Percentiles rank a stretch among this genome's conserved stretches.
Evolutionary conservation across 1,284 basidiomycete genomes (phyloP).

Genomic region (Apiotrichum veenhuisii): DNA sequence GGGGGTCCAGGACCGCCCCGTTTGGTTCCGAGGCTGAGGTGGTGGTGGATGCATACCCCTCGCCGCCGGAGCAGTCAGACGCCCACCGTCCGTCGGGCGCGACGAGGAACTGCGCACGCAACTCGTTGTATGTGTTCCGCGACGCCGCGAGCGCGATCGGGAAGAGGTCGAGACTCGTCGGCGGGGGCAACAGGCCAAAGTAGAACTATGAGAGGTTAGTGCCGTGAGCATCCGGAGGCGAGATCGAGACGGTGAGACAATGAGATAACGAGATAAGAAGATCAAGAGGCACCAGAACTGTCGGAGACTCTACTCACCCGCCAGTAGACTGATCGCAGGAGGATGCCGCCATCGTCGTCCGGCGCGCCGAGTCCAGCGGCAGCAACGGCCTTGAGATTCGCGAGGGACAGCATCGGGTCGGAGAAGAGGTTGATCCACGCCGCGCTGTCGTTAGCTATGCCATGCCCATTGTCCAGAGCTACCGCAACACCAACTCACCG

Average conservation of each 20-base stretch:
- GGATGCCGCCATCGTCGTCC: conserved; percentile 33
- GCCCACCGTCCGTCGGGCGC: conserved; percentile 54
- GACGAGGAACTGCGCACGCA: conserved; percentile 47
- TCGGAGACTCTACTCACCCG: too few species aligned
- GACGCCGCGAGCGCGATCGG: conserved; percentile 25
- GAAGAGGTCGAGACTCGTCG: conserved; percentile 39
- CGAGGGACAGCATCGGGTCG: conserved; percentile 46
- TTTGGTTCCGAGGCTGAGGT: neutral
- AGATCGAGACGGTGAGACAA: too few species aligned
- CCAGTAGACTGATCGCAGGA: conserved; percentile 49
- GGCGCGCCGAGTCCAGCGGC: conserved; percentile 36
- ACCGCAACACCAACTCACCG: neutral
- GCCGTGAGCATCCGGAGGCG: neutral
- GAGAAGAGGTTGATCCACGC: conserved; percentile 40
- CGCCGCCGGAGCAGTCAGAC: conserved; percentile 45
- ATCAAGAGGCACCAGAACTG: too few species aligned
- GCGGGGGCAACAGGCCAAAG: conserved; percentile 45
- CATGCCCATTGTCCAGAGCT: too few species aligned
- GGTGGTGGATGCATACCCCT: conserved; percentile 19
- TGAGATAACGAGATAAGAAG: too few species aligned
- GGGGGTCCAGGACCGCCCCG: conserved; percentile 65
- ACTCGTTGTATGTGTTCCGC: conserved; percentile 41
- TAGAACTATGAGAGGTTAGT: conserved; percentile 37
- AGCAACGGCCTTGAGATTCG: conserved; percentile 34
- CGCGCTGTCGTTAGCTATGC: conserved; percentile 20